Evolutionary conservation across 805 yeast genomes (phyloP).

Genomic region (Schwanniomyces yamadae): DNA sequence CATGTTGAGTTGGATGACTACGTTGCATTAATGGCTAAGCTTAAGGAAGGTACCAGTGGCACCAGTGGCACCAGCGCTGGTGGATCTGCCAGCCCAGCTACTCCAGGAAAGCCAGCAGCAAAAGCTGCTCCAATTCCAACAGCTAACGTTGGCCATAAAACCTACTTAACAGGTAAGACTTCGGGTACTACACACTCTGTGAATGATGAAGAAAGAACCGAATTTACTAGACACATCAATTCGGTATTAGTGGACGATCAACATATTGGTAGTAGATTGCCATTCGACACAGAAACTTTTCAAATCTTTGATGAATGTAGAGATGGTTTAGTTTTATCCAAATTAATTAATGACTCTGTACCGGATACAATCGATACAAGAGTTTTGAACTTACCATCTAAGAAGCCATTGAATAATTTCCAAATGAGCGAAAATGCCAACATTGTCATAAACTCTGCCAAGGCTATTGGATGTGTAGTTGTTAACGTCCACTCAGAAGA

Average conservation of each 20-base stretch:
- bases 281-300: conserved; percentile 90
- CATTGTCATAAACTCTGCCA: conserved; percentile 96
- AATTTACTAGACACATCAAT: conserved; percentile 94
- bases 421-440: conserved; percentile 97
- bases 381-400: conserved; percentile 87
- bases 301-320: conserved; percentile 96
- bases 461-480: conserved; percentile 97
- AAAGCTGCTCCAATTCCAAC: conserved; percentile 43
- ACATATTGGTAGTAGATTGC: conserved; percentile 79
- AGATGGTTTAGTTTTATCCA: conserved; percentile 90
- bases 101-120: conserved; percentile 23
- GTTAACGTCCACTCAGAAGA: conserved; percentile 97
- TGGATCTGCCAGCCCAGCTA: conserved; percentile 5
- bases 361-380: conserved; percentile 98
- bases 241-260: conserved; percentile 86
- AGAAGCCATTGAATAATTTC: conserved; percentile 83
- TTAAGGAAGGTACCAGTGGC: conserved; percentile 49
- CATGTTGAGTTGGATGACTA: conserved; percentile 95
- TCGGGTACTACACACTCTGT: conserved; percentile 94
- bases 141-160: conserved; percentile 53
- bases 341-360: conserved; percentile 94
- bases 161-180: conserved; percentile 81
- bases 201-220: conserved; percentile 94
- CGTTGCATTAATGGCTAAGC: conserved; percentile 78
- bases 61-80: conserved; percentile 27